Evolutionary conservation across 768 basidiomycete genomes (phyloP), one percentile per base, ranked within the genome.

Genomic region (Udeniomyces megalosporus): DNA sequence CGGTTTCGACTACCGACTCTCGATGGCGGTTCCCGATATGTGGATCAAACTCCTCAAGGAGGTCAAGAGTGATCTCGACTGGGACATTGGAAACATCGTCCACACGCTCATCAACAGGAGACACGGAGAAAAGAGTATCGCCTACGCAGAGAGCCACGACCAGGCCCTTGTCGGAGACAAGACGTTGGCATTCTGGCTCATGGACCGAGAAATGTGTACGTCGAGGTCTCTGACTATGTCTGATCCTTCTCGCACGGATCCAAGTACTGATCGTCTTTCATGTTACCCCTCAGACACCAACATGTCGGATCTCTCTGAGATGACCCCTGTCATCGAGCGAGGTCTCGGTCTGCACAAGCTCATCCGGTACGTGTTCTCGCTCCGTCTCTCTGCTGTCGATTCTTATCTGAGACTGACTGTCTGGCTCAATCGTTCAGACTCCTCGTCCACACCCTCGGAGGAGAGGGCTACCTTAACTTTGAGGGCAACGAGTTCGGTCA

Each of bases 201-300:
- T 99, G 95, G 95, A 99, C 75, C 93, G 93, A 75, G 95, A 97
- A 75, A 99, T 99, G 95, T 96, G 92, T 91, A 78, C 68, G 82
- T 77, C 2, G 35, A 12, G 7, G 12, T 3, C 29, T 34, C n/a
- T 44, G 20, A 4, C 38, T 7, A 2, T 2, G 22, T 3, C 7
- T 52, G 11, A 1, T 17, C 29, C 26, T 10, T 17, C 20, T 11
- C n/a, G 51, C 1, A 15, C 20, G 34, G 46, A 47, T 15, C 14
- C 2, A 12, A 5, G 15, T 22, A 15, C 10, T 49, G n/a, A 59
- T 47, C 11, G 3, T 35, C n/a, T 29, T 14, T 47, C 11, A 3
- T 35, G 10, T 29, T 14, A 4, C 28, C 5, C 42, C 28, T 3
- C 62, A 90, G 88, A 93, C 73, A 89, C 89, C 3, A 80, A 92